Conservation (phyloP, 108 stramenopile genomes). For the Cyclotella distinguenda region DNA sequence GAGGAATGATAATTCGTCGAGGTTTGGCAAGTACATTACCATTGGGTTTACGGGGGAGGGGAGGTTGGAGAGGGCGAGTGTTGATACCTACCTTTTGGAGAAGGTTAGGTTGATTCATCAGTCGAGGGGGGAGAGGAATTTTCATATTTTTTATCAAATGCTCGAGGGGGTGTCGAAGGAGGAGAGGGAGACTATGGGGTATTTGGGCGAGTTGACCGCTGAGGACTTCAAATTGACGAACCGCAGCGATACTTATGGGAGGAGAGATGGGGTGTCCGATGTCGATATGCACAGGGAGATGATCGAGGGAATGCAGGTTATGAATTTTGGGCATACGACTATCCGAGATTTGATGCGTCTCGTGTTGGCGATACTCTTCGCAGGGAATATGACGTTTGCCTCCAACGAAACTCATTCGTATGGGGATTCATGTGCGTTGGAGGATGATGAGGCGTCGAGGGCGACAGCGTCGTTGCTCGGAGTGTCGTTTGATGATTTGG, state of each 20-base stretch:
- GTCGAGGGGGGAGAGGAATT: constrained; percentile 84
- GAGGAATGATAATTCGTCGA: constrained; percentile 89
- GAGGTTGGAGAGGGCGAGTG: constrained; percentile 62
- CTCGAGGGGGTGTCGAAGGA: constrained; percentile 50
- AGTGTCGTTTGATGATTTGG: constrained; percentile 50
- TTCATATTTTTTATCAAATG: constrained; percentile 94
- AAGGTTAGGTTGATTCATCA: constrained; percentile 89
- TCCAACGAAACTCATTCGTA: background rate
- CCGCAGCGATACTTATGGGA: constrained; percentile 49
- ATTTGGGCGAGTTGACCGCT: constrained; percentile 10
- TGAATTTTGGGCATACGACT: constrained; percentile 55
- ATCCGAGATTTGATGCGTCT: constrained; percentile 49
- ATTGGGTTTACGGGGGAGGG: constrained; percentile 61
- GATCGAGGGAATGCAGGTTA: constrained; percentile 52
- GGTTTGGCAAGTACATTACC: constrained; percentile 98
- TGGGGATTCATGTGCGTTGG: constrained; percentile 47
- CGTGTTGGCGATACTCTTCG: constrained; percentile 56
- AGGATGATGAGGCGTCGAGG: constrained; percentile 47
- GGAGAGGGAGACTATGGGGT: constrained; percentile 34
- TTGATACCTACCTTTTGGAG: constrained; percentile 92
- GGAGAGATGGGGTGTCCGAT: constrained; percentile 55
- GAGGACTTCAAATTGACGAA: constrained; percentile 48
- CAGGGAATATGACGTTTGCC: constrained; percentile 68
- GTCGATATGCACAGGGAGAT: constrained; percentile 64
- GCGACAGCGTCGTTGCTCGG: constrained; percentile 71